Percentiles rank a stretch among this genome's conserved stretches.
phyloP scores from a whole-genome alignment of 176 grass and related monocot genomes.

The Bonia amplexicaulis region DNA sequence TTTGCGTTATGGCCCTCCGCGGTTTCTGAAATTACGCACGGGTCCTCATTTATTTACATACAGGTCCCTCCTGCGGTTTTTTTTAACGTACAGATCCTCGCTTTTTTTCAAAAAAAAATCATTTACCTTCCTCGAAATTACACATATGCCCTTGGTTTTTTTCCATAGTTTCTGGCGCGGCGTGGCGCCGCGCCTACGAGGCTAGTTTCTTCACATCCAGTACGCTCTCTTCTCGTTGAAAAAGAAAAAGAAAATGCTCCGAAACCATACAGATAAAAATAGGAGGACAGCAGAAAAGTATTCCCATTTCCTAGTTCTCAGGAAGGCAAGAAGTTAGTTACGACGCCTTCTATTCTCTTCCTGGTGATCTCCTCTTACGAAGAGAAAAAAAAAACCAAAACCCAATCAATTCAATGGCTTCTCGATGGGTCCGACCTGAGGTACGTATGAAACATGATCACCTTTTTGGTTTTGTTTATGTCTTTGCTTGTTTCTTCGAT shows the following conservation, averaged over 20 bases:
- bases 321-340: background rate
- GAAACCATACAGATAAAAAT: background rate
- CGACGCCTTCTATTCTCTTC: background rate
- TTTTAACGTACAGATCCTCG: too few relatives aligned
- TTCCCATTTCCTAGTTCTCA: constrained; percentile 6
- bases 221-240: background rate
- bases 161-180: too few relatives aligned
- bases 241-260: background rate
- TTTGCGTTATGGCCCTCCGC: too few relatives aligned
- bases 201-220: background rate
- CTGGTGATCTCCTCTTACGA: background rate
- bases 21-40: too few relatives aligned
- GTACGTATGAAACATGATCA: background rate
- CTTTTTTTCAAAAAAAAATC: too few relatives aligned
- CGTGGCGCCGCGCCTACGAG: too few relatives aligned
- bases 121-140: too few relatives aligned
- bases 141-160: too few relatives aligned
- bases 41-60: too few relatives aligned
- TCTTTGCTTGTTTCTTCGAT: background rate
- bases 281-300: background rate
- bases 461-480: background rate
- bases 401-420: background rate
- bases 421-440: constrained; percentile 29
- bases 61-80: too few relatives aligned
- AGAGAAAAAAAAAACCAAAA: background rate